Evolutionary conservation across 306 rosid species (phyloP).

Genomic region (Prunus persica): Prunus_persica_NCBIv2 NC_034010.1:29975001-29975500

Average conservation of each 20-base stretch:
- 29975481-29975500: not conserved
- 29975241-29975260: slow-evolving; percentile 48
- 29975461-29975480: not conserved
- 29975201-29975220: slow-evolving; percentile 58
- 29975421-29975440: not conserved
- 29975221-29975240: slow-evolving; percentile 49
- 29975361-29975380: not conserved
- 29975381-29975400: not conserved
- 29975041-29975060: slow-evolving; percentile 93
- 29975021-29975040: slow-evolving; percentile 68
- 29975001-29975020: slow-evolving; percentile 86
- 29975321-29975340: slow-evolving; percentile 41
- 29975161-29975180: not conserved
- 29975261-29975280: slow-evolving; percentile 50
- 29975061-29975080: slow-evolving; percentile 70
- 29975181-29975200: slow-evolving; percentile 1
- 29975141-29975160: not conserved
- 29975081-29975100: slow-evolving; percentile 82
- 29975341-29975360: not conserved
- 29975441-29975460: not conserved
- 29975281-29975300: slow-evolving; percentile 40
- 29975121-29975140: not conserved
- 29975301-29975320: slow-evolving; percentile 40
- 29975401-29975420: not conserved
- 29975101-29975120: slow-evolving; percentile 53